Base-by-base conservation (phyloP, 2,329 filamentous ascomycete genomes). In the Sarocladium oryzae region DNA sequence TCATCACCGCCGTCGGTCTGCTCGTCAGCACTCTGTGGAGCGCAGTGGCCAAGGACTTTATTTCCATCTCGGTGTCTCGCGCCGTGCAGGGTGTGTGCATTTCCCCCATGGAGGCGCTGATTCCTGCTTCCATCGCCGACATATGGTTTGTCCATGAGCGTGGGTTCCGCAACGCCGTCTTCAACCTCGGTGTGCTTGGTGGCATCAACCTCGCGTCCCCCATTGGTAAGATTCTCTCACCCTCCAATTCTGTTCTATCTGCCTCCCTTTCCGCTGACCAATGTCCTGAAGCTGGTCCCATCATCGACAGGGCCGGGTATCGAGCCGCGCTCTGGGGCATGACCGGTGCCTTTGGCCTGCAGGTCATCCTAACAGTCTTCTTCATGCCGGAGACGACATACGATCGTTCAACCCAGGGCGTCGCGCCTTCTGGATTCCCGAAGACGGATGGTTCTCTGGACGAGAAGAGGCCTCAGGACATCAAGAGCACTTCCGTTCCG, bases 401-500 rank as follows among this genome's bases (percentile, higher is more conserved):
- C 23, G 40, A 43, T 23, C 40, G 40, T 15, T 43, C 40, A 3
- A 43, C 40, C 11, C 4, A 43, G 21, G 40, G 40, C 3, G n/a
- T 43, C 16, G 4, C 40, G 13, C 13, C 28, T 30, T 7, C 13
- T 13, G 13, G 28, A 7, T 8, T 11, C 11, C 6, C 23, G 7
- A 13, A 16, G 4, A 43, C 4, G 23, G 40, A 28, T 15, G 40
- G 20, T 26, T 43, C 40, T 4, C 4, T 16, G 4, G 21, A 43
- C 16, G 40, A 43, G 23, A 43, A 43, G 40, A 26, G 21, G 6
- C 40, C 40, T 23, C 21, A 43, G n/a, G 40, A 43, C 16, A 28
- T 43, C 40, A 43, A 43, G 40, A 43, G 40, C 40, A 43, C 40
- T 7, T 43, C 40, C 23, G 40, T 43, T 43, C 40, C 40, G 9